phyloP scores from a whole-genome alignment of 495 filamentous ascomycete genomes.

The Neurospora sp. region DNA sequence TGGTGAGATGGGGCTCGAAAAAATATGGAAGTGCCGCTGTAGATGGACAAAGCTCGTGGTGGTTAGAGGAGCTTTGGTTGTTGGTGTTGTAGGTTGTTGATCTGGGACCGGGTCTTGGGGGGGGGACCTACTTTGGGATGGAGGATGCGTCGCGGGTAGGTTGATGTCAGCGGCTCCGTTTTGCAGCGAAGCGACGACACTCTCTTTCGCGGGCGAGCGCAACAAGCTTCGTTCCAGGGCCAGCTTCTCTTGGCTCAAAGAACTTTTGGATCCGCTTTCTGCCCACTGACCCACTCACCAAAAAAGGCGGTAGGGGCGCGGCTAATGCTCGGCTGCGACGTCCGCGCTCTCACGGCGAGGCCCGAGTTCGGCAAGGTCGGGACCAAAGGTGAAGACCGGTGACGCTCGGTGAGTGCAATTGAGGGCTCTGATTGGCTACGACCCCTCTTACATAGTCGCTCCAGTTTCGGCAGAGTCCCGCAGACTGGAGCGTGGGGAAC shows the following conservation, averaged over 20 bases:
- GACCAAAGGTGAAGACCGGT: background rate
- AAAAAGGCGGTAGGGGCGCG: background rate
- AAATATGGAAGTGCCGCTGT: background rate
- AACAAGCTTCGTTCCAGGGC: background rate
- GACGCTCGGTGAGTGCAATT: background rate
- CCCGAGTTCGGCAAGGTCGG: background rate
- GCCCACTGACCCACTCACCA: background rate
- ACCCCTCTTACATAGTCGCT: background rate
- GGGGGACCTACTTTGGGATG: background rate
- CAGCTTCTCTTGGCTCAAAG: background rate
- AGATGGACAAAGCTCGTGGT: background rate
- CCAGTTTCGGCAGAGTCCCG: background rate
- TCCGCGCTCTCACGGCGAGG: background rate
- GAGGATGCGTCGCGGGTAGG: background rate
- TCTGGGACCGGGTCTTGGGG: background rate
- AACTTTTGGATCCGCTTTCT: background rate
- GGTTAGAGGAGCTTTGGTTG: background rate
- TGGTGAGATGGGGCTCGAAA: background rate
- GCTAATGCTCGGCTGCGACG: background rate
- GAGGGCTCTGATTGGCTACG: conserved; percentile 6
- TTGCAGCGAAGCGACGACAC: background rate
- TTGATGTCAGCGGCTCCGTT: background rate
- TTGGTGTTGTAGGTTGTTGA: background rate
- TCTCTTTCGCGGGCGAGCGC: background rate
- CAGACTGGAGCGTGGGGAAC: background rate